Conservation (phyloP, 352 stramenopile species). For the Globisporangium barbulae region DNA sequence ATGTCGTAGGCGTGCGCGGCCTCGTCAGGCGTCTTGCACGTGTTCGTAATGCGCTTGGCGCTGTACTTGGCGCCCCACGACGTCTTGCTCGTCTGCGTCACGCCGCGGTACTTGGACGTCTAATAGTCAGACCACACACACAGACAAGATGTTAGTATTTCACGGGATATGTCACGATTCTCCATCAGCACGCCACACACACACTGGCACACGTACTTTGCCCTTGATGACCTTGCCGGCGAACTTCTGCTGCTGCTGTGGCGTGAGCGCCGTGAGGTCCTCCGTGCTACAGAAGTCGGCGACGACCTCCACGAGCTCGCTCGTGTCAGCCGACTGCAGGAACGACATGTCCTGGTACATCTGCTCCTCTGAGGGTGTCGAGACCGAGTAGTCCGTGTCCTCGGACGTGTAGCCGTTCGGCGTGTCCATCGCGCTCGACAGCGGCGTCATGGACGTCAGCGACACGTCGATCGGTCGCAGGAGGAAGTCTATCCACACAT, state of each 20-base stretch:
- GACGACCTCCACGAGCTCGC: conserved; percentile 61
- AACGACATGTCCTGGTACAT: conserved; percentile 80
- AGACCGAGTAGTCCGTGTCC: conserved; percentile 77
- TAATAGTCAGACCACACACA: conserved; percentile 14
- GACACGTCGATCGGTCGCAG: conserved; percentile 12
- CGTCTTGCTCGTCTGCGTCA: conserved; percentile 85
- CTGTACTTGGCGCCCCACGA: conserved; percentile 88
- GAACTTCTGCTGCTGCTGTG: conserved; percentile 52
- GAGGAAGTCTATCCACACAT: conserved; percentile 33
- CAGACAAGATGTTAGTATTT: background rate
- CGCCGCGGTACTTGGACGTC: conserved; percentile 86
- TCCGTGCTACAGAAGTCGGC: conserved; percentile 45
- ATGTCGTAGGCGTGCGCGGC: conserved; percentile 77
- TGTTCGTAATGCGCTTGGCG: conserved; percentile 87
- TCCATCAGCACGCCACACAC: background rate
- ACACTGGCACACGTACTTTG: conserved; percentile 39
- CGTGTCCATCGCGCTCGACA: conserved; percentile 32
- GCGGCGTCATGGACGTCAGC: conserved; percentile 24
- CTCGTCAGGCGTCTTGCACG: conserved; percentile 85
- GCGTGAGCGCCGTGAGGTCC: conserved; percentile 41
- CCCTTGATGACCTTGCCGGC: conserved; percentile 78
- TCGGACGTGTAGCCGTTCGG: conserved; percentile 83
- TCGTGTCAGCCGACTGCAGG: conserved; percentile 49
- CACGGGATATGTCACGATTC: background rate
- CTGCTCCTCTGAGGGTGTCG: conserved; percentile 63